Evolutionary conservation across 352 stramenopile species (phyloP).

Genomic region (Phytophthora aleatoria): DNA sequence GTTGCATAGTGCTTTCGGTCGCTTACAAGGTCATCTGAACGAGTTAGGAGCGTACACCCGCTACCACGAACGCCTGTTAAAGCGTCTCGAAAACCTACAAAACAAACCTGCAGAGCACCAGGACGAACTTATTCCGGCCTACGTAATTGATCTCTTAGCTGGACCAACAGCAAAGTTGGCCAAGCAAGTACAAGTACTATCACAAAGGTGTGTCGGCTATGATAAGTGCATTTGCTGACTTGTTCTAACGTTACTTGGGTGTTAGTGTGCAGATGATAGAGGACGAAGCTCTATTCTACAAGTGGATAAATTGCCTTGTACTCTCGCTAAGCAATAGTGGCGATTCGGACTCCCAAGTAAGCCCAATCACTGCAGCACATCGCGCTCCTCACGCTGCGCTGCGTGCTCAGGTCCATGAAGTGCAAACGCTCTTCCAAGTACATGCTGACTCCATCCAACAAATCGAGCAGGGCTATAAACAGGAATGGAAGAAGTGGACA

Average conservation of each 20-base stretch:
- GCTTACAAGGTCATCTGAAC: slow-evolving; percentile 44
- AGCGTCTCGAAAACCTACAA: slow-evolving; percentile 38
- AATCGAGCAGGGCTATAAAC: slow-evolving; percentile 36
- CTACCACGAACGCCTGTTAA: slow-evolving; percentile 51
- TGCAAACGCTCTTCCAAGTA: slow-evolving; percentile 36
- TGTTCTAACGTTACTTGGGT: slow-evolving; percentile 2
- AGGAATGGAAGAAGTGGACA: slow-evolving; percentile 49
- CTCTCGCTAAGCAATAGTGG: slow-evolving; percentile 17
- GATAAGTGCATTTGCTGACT: neutral
- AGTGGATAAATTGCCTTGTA: slow-evolving; percentile 70
- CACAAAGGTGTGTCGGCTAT: slow-evolving; percentile 35
- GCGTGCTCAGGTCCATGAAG: slow-evolving; percentile 31
- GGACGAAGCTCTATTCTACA: slow-evolving; percentile 71
- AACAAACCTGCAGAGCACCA: slow-evolving; percentile 25
- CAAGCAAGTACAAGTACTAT: slow-evolving; percentile 48
- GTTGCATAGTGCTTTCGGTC: slow-evolving; percentile 49
- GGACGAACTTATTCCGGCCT: slow-evolving; percentile 41
- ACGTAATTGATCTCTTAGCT: slow-evolving; percentile 48
- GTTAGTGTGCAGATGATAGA: slow-evolving; percentile 62
- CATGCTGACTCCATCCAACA: slow-evolving; percentile 33
- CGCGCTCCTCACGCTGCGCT: slow-evolving; percentile 10
- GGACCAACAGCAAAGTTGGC: slow-evolving; percentile 33
- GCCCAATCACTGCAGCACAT: neutral
- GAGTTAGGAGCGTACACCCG: slow-evolving; percentile 40
- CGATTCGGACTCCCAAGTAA: neutral